Evolutionary conservation across 176 grass and related monocot genomes (phyloP), one percentile per base, ranked within the genome.

Genomic region (Avena sativa): DNA sequence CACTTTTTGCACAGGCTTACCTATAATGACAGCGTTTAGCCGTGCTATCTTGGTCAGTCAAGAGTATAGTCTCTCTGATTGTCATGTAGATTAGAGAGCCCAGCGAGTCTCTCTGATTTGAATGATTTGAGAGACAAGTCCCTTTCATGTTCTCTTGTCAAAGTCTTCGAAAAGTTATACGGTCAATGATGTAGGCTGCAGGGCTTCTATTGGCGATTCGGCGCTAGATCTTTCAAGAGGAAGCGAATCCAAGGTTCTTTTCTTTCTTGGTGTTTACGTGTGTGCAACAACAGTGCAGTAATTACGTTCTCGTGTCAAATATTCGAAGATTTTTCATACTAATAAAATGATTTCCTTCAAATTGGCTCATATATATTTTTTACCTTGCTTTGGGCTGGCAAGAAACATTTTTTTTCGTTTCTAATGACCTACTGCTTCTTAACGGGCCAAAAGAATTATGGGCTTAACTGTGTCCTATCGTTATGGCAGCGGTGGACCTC

Each of bases 401-500:
- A 43, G 40, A 43, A 43, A 8, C 40, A 1, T 43, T 43, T 1
- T 43, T 6, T 34, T 0, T 34, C 32, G 32, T 34, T 34, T 4
- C 32, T 3, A 34, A 34, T 30, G 28, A 30, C 28, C 28, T 28
- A 28, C 26, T 28, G 26, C 26, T 28, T 28, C 26, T 28, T 28
- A 28, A 28, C 26, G 26, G 26, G 26, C 26, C 26, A 28, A 28
- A 28, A 43, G 6, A 43, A 6, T 6, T 43, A 43, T 43, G 40
- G 0, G 40, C 40, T 6, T 43, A 43, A 43, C 40, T 43, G 40
- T 43, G 0, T 43, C 40, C 40, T 43, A 6, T 43, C 40, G 0
- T 43, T 43, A 1, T 43, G 40, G 40, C 92, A 97, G 94, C 92
- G 14, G 21, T 97, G 69, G 94, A 92, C 67, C 59, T 97, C 16